Evolutionary conservation across 805 yeast genomes (phyloP).

Genomic region (Candida adriatica): DNA sequence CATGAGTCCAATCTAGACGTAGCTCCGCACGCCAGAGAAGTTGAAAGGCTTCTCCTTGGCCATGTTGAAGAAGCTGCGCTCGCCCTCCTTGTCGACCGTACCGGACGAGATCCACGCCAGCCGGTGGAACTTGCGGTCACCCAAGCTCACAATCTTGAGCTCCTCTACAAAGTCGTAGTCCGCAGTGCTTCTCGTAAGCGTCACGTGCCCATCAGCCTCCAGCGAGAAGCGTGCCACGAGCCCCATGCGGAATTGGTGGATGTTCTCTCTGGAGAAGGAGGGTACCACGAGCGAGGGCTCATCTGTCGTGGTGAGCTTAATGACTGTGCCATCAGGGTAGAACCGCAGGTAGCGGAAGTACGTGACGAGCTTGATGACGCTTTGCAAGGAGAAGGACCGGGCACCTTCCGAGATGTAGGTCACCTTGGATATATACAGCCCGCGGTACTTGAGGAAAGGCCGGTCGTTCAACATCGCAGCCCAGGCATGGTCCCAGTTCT

Average conservation of each 20-base stretch:
- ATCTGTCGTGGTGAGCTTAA: slow-evolving; percentile 60
- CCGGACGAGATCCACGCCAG: slow-evolving; percentile 65
- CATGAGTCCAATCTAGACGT: slow-evolving; percentile 1
- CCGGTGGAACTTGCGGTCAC: slow-evolving; percentile 59
- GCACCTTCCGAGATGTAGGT: slow-evolving; percentile 83
- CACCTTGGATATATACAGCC: slow-evolving; percentile 80
- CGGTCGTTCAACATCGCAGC: slow-evolving; percentile 38
- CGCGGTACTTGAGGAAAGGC: slow-evolving; percentile 75
- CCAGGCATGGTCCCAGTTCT: slow-evolving; percentile 34
- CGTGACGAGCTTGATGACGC: slow-evolving; percentile 79
- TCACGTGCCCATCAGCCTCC: slow-evolving; percentile 51
- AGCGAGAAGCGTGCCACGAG: slow-evolving; percentile 32
- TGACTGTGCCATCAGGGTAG: slow-evolving; percentile 68
- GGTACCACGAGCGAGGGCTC: slow-evolving; percentile 70
- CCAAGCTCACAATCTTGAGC: slow-evolving; percentile 51
- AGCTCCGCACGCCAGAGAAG: slow-evolving; percentile 56
- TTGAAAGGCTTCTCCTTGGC: slow-evolving; percentile 73
- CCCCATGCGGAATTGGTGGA: slow-evolving; percentile 25
- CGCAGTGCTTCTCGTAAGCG: slow-evolving; percentile 50
- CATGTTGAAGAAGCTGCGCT: slow-evolving; percentile 47
- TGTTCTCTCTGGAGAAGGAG: slow-evolving; percentile 32
- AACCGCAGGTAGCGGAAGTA: slow-evolving; percentile 84
- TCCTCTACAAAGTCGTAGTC: slow-evolving; percentile 59
- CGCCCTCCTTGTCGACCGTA: slow-evolving; percentile 50
- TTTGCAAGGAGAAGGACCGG: slow-evolving; percentile 52